A percentile compares a stretch with the other conserved stretches of the same genome.
Conservation (phyloP, 1,284 basidiomycete genomes). For the Tylopilus orsonianus region DNA sequence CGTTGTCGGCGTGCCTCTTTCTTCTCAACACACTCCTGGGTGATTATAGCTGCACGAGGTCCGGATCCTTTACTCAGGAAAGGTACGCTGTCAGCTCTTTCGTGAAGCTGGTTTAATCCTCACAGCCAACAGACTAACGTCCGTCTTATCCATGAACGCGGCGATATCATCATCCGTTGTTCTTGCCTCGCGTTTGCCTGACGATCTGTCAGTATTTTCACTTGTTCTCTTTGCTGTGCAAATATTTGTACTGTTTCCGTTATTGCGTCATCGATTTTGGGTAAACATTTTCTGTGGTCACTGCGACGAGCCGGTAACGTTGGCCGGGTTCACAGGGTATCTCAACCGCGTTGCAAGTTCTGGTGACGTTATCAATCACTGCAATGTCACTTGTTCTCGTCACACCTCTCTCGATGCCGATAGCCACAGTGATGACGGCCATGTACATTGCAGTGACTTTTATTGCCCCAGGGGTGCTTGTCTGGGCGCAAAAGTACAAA, state of each 20-base stretch:
- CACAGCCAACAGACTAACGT: constrained; percentile 64
- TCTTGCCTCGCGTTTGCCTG: constrained; percentile 84
- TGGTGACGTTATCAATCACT: constrained; percentile 52
- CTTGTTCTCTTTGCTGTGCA: constrained; percentile 86
- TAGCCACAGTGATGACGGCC: constrained; percentile 50
- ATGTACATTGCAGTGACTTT: constrained; percentile 62
- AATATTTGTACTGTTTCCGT: constrained; percentile 83
- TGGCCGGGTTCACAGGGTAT: constrained; percentile 41
- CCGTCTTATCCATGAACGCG: constrained; percentile 92
- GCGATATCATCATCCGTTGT: constrained; percentile 94
- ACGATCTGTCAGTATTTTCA: constrained; percentile 87
- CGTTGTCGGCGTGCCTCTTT: constrained; percentile 72
- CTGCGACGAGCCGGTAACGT: constrained; percentile 20
- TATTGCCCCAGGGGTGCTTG: constrained; percentile 65
- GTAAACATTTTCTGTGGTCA: constrained; percentile 43
- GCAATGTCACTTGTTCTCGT: constrained; percentile 51
- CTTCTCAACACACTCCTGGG: constrained; percentile 62
- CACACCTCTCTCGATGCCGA: constrained; percentile 50
- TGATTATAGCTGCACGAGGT: constrained; percentile 53
- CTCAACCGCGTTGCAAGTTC: constrained; percentile 44
- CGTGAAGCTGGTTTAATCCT: constrained; percentile 18
- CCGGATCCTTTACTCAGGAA: constrained; percentile 37
- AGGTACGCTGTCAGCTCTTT: constrained; percentile 31
- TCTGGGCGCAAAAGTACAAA: constrained; percentile 84
- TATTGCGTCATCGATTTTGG: constrained; percentile 76